Percentiles rank a stretch among this genome's conserved stretches.
Evolutionary conservation across 306 rosid species (phyloP).

Genomic region (Casuarina cunninghamiana): DNA sequence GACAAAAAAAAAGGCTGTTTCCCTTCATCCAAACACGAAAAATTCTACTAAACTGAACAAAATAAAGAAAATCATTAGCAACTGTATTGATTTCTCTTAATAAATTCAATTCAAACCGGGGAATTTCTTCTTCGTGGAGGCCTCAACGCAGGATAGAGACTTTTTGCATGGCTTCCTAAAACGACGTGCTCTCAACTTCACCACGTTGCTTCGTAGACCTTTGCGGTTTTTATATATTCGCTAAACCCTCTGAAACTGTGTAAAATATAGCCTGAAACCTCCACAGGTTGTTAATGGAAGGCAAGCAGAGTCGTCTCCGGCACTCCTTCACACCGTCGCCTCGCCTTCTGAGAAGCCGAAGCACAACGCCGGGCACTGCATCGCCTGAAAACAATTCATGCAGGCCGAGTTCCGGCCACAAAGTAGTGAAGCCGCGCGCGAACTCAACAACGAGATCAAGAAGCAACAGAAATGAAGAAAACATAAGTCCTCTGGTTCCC

Average conservation of each 20-base stretch:
- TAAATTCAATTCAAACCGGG: no score
- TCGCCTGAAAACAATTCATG: neutral
- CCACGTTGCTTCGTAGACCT: neutral
- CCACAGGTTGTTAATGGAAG: neutral
- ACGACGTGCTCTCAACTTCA: neutral
- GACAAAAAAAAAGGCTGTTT: no score
- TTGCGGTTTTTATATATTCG: neutral
- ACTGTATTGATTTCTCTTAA: no score
- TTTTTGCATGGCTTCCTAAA: neutral
- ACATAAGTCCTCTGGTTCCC: neutral
- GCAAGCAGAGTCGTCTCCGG: constrained; percentile 12
- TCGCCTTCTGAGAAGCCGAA: constrained; percentile 49
- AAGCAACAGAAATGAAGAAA: constrained; percentile 26
- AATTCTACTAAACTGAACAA: no score
- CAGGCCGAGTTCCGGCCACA: constrained; percentile 18
- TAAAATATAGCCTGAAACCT: neutral
- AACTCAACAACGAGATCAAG: constrained; percentile 50
- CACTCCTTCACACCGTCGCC: constrained; percentile 28
- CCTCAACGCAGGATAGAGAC: neutral
- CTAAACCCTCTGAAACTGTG: neutral
- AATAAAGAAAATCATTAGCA: neutral
- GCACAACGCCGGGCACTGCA: constrained; percentile 35
- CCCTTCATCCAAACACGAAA: no score
- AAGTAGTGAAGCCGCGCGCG: constrained; percentile 35
- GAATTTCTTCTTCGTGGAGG: neutral